Evolutionary conservation across 139 green algal species (phyloP).

Genomic region (Volvox africanus): DNA sequence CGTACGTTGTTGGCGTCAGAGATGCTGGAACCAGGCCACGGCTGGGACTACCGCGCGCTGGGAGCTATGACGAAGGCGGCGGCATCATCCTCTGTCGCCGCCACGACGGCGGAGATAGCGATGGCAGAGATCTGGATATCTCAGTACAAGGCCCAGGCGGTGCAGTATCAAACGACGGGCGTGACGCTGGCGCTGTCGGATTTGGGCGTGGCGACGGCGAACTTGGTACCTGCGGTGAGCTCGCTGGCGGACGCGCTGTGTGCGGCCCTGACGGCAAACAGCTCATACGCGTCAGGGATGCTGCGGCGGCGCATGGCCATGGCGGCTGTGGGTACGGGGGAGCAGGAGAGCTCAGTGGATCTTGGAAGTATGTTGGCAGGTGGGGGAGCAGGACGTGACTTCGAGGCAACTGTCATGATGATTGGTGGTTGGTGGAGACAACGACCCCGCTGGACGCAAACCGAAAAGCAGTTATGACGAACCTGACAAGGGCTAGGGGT

Average conservation of each 20-base stretch:
- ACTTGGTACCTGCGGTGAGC: neutral
- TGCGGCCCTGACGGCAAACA: neutral
- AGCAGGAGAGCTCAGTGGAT: conserved; percentile 49
- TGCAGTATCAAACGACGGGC: conserved; percentile 19
- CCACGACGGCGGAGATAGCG: neutral
- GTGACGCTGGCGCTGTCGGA: conserved; percentile 44
- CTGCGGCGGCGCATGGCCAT: conserved; percentile 44
- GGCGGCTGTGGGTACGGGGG: conserved; percentile 28
- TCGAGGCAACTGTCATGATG: no score
- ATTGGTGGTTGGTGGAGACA: neutral
- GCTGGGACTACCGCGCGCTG: conserved; percentile 63
- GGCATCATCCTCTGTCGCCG: neutral
- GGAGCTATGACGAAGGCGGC: conserved; percentile 5
- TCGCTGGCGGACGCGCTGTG: neutral
- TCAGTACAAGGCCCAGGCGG: conserved; percentile 23
- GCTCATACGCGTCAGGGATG: neutral
- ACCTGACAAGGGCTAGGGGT: no score
- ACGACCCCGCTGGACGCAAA: neutral
- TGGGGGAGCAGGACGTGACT: no score
- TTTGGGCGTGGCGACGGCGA: neutral
- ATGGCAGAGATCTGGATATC: conserved; percentile 12
- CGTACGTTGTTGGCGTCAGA: conserved; percentile 51
- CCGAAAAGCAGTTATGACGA: neutral
- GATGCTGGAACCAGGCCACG: conserved; percentile 66
- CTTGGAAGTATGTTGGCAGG: no score